A percentile compares a stretch with the other conserved stretches of the same genome.
These are phyloP conservation scores for Malania oleifera DNA, from an alignment of 164 flowering plant genomes.

Conservation along the genomic window DNA sequence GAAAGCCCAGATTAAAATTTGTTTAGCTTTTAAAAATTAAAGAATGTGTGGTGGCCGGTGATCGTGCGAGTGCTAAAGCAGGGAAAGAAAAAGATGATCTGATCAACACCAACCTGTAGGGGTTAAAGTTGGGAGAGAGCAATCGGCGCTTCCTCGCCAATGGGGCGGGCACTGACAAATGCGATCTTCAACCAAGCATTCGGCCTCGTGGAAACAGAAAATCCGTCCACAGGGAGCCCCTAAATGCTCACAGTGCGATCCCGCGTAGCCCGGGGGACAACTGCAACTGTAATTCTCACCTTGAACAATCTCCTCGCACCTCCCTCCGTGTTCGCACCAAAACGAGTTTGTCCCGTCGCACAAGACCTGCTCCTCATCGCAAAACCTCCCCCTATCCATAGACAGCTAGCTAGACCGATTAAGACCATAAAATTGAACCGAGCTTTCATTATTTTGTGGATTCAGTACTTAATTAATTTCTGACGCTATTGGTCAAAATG, in stretches of 20 bases:
- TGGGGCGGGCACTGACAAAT: constrained; percentile 24
- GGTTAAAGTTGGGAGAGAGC: constrained; percentile 26
- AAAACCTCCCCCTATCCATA: constrained; percentile 30
- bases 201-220: constrained; percentile 33
- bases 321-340: constrained; percentile 36
- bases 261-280: constrained; percentile 24
- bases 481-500: too few species aligned
- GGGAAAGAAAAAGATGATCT: too few species aligned
- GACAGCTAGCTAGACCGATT: too few species aligned
- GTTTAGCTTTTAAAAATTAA: too few species aligned
- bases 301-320: constrained; percentile 31
- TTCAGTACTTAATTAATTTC: too few species aligned
- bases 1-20: too few species aligned
- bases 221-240: constrained; percentile 32
- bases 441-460: too few species aligned
- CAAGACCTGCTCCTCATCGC: constrained; percentile 34
- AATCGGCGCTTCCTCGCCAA: constrained; percentile 33
- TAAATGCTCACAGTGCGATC: constrained; percentile 25
- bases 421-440: too few species aligned
- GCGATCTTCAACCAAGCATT: constrained; percentile 25
- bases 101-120: constrained; percentile 17
- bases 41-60: too few species aligned
- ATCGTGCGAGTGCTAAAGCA: too few species aligned
- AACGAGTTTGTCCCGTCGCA: constrained; percentile 35
- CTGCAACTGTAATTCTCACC: constrained; percentile 32